Percentiles rank a stretch among this genome's conserved stretches.
Conservation (phyloP, 441 rosid genomes). For the Theobroma grandiflorum region DNA sequence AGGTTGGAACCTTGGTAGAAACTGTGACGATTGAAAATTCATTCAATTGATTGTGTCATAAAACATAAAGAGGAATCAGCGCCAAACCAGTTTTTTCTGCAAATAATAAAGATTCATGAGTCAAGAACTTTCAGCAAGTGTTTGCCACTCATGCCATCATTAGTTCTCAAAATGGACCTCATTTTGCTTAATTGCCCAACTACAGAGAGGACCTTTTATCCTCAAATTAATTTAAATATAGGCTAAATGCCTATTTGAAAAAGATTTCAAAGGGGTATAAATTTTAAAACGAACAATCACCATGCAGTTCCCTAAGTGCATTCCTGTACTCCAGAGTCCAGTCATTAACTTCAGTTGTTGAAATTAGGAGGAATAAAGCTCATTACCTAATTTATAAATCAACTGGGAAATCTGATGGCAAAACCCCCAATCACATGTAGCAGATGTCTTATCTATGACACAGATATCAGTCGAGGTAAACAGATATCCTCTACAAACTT, state of each 20-base stretch:
- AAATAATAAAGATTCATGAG: not conserved
- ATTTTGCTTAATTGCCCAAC: not conserved
- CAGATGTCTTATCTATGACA: too few relatives aligned
- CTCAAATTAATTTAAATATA: too few relatives aligned
- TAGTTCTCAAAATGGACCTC: not conserved
- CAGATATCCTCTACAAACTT: not conserved
- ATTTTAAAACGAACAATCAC: too few relatives aligned
- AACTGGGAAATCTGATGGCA: not conserved
- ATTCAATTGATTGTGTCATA: constrained; percentile 25
- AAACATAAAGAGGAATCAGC: not conserved
- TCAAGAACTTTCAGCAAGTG: not conserved
- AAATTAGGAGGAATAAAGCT: not conserved
- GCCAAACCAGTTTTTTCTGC: not conserved
- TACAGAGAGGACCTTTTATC: not conserved
- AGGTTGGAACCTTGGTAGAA: constrained; percentile 10
- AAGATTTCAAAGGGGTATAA: not conserved
- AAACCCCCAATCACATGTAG: not conserved
- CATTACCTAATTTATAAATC: not conserved
- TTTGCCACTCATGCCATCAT: not conserved
- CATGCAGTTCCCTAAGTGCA: not conserved
- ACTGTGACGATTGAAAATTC: constrained; percentile 35
- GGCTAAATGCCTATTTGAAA: not conserved
- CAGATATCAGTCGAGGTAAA: not conserved
- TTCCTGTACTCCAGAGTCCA: too few relatives aligned
- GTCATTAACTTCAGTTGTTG: not conserved